Conservation (phyloP, 805 yeast genomes). For the Metschnikowia borealis region DNA sequence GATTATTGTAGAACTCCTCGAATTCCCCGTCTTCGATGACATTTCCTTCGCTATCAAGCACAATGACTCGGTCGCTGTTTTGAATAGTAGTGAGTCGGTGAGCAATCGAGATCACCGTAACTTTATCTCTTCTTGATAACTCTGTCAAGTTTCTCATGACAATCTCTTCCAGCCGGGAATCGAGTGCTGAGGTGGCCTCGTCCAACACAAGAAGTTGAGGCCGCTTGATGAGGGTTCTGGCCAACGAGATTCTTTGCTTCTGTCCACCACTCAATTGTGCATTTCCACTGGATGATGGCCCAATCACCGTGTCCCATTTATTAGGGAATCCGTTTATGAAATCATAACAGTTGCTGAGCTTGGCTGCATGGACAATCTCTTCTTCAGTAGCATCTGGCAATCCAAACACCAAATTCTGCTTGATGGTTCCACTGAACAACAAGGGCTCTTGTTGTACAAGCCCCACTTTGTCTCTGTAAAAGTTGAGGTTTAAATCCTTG, state of each 20-base stretch:
- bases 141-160: constrained; percentile 68
- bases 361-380: constrained; percentile 57
- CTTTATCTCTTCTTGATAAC: constrained; percentile 42
- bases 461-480: constrained; percentile 73
- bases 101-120: constrained; percentile 83
- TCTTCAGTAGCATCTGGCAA: constrained; percentile 52
- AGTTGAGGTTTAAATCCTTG: constrained; percentile 61
- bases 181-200: constrained; percentile 94
- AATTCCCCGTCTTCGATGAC: constrained; percentile 70
- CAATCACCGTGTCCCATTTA: constrained; percentile 76
- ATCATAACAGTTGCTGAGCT: constrained; percentile 65
- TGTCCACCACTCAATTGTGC: constrained; percentile 91
- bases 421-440: constrained; percentile 77
- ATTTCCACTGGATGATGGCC: constrained; percentile 70
- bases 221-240: constrained; percentile 74
- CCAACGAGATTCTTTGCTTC: constrained; percentile 87
- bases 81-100: constrained; percentile 86
- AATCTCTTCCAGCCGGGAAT: constrained; percentile 80
- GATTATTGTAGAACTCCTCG: constrained; percentile 45
- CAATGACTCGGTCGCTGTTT: constrained; percentile 77
- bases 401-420: constrained; percentile 82
- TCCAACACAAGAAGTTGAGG: constrained; percentile 83
- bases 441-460: constrained; percentile 92
- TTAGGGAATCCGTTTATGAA: constrained; percentile 77
- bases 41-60: constrained; percentile 49